These are phyloP conservation scores for Cytospora chrysosperma DNA, from an alignment of 2,329 filamentous ascomycete genomes.

Conservation along the genomic window DNA sequence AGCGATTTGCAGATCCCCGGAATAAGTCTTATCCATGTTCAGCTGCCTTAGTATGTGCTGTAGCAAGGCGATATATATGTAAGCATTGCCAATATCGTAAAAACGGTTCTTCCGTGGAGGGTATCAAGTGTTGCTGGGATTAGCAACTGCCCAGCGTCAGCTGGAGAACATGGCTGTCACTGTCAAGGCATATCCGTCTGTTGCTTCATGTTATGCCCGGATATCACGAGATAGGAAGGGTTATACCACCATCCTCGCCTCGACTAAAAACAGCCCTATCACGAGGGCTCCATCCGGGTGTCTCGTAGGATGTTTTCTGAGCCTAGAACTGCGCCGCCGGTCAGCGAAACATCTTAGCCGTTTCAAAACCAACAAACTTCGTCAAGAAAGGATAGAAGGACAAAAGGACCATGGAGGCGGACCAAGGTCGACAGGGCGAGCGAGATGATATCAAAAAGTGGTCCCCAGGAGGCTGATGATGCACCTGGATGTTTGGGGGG, in stretches of 20 bases:
- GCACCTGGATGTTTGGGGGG: slow-evolving; percentile 10
- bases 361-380: slow-evolving; percentile 11
- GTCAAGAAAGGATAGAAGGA: neutral
- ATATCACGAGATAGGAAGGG: neutral
- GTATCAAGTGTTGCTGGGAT: too few relatives aligned
- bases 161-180: neutral
- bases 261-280: neutral
- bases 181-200: neutral
- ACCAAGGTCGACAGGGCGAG: slow-evolving; percentile 2
- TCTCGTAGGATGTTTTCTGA: neutral
- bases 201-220: neutral
- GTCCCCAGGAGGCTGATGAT: slow-evolving; percentile 8
- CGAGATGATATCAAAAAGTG: slow-evolving; percentile 7
- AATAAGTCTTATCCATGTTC: neutral
- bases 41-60: neutral
- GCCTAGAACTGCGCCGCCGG: neutral
- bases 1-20: slow-evolving; percentile 11
- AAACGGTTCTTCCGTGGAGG: neutral
- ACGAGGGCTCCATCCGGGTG: neutral
- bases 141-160: neutral
- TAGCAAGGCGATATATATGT: neutral
- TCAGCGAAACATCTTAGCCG: slow-evolving; percentile 5
- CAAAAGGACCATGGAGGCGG: neutral
- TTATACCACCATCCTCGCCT: neutral
- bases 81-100: neutral